phyloP scores from a whole-genome alignment of 2,329 filamentous ascomycete genomes.

The Epichloe bromicola region DNA sequence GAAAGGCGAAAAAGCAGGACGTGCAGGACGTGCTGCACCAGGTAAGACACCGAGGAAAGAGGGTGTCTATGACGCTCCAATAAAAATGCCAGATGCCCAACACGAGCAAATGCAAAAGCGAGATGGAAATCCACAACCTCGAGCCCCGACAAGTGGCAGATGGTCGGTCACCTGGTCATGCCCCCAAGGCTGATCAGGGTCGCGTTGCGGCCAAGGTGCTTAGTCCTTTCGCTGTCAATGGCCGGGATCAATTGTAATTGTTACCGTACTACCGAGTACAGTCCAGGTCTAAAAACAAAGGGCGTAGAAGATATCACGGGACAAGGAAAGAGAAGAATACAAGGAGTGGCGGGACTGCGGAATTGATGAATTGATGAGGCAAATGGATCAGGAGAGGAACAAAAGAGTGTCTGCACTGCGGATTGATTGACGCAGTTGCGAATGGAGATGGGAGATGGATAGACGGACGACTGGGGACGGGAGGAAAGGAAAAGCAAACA shows the following conservation, averaged over 20 bases:
- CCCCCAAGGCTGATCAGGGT: neutral
- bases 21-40: neutral
- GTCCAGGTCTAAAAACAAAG: no score
- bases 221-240: no score
- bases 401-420: slow-evolving; percentile 1
- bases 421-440: neutral
- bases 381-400: neutral
- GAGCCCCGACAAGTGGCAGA: neutral
- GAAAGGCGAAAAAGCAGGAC: neutral
- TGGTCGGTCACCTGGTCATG: neutral
- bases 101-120: neutral
- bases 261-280: no score
- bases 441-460: neutral
- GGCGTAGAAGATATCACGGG: no score
- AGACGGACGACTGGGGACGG: no score
- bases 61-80: neutral
- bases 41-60: neutral
- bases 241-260: no score
- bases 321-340: neutral
- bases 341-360: neutral
- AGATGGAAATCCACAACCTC: neutral
- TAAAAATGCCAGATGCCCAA: neutral
- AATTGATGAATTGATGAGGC: no score
- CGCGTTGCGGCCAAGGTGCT: no score
- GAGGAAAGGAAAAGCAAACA: neutral